Base-by-base conservation (phyloP, 805 yeast genomes). In the Candida parachauliodes region DNA sequence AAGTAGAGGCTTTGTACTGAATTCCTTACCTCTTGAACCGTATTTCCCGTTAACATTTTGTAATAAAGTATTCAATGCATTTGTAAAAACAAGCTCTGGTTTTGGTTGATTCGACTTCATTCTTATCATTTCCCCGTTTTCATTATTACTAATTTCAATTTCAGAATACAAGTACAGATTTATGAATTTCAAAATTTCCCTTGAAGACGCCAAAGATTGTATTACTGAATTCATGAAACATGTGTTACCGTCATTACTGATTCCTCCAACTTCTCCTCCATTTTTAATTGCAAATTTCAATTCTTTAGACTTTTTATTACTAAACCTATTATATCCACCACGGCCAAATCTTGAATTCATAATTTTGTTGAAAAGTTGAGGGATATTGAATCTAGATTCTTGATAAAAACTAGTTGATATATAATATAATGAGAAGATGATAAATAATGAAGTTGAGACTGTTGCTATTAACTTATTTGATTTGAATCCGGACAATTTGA, bases 201-300 rank as follows among this genome's bases (percentile, higher is more conserved):
- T 69, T 0, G 93, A 81, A 0, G 91, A 81, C 0, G 95, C 88
- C 40, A 88, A 61, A 12, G 85, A 75, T 57, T 89, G 97, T 19
- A 89, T 59, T 1, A 89, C 96, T 17, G 88, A 79, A 61, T 89
- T 89, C 94, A 88, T 88, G 51, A 89, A 89, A 59, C 97, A 89
- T 0, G 96, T 88, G 55, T 89, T 89, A 10, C 97, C 96, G 46
- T 87, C 95, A 55, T 89, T 89, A 41, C 76, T 73, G 25, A 89
- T 70, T 1, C 97, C 97, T 18, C 96, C 96, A 23, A 87, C 75
- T 37, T 74, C 76, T 1, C 89, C 89, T 40, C 91, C 91, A 37
- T 72, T 65, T 34, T 67, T 66, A 37, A 72, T 42, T n/a, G 81
- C 81, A 41, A 62, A 58, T 25, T 54, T 55, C 21, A 52, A 47